A percentile compares a stretch with the other conserved stretches of the same genome.
Evolutionary conservation across 2,329 filamentous ascomycete species (phyloP).

Genomic region (Cadophora sp.): DNA sequence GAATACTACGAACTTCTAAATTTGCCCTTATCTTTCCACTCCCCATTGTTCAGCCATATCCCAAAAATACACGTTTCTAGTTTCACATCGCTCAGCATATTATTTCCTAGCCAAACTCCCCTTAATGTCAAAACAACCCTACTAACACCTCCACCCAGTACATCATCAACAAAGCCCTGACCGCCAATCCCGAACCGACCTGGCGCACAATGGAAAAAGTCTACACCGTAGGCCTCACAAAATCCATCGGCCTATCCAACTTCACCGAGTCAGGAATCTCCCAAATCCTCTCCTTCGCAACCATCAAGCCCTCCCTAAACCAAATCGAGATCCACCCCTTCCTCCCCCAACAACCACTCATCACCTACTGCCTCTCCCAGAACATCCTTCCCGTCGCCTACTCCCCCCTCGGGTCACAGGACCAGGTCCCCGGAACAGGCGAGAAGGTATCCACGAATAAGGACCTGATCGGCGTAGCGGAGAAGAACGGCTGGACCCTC

Average conservation of each 20-base stretch:
- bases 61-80: too few relatives aligned
- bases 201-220: slow-evolving; percentile 80
- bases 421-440: slow-evolving; percentile 69
- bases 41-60: too few relatives aligned
- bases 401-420: slow-evolving; percentile 68
- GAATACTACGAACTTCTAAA: background rate
- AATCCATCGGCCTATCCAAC: slow-evolving; percentile 66
- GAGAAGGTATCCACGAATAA: slow-evolving; percentile 70
- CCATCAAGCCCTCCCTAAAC: slow-evolving; percentile 57
- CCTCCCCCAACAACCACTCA: slow-evolving; percentile 72
- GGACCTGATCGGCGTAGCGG: slow-evolving; percentile 66
- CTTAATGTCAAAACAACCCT: background rate
- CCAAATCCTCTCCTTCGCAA: slow-evolving; percentile 55
- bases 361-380: slow-evolving; percentile 71
- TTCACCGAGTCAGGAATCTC: slow-evolving; percentile 62
- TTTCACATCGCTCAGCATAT: background rate
- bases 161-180: slow-evolving; percentile 68
- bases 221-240: slow-evolving; percentile 63
- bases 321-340: slow-evolving; percentile 78
- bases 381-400: slow-evolving; percentile 78
- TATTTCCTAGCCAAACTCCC: background rate
- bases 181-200: slow-evolving; percentile 68
- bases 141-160: slow-evolving; percentile 49
- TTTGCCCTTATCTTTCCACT: too few relatives aligned
- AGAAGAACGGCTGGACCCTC: slow-evolving; percentile 66